A percentile compares a stretch with the other conserved stretches of the same genome.
phyloP scores from a whole-genome alignment of 805 yeast species.

The Monosporozyma unispora region DNA sequence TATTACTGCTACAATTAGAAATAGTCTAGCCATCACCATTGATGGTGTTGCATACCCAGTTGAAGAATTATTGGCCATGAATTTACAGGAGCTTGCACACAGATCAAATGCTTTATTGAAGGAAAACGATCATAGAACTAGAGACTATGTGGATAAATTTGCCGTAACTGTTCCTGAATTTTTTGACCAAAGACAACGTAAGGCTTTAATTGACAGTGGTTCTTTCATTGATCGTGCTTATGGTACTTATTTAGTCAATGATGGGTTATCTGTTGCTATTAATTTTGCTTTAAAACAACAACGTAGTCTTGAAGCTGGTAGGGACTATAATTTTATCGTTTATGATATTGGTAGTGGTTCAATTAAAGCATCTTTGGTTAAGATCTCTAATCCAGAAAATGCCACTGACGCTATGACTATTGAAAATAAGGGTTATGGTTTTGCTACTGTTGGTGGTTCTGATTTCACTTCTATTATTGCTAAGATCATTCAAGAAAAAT shows the following conservation, averaged over 20 bases:
- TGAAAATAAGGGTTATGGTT: slow-evolving; percentile 66
- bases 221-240: slow-evolving; percentile 49
- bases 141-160: slow-evolving; percentile 45
- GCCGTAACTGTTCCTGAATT: slow-evolving; percentile 74
- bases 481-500: slow-evolving; percentile 49
- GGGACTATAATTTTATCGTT: slow-evolving; percentile 53
- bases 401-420: slow-evolving; percentile 38
- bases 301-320: slow-evolving; percentile 17
- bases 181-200: slow-evolving; percentile 55
- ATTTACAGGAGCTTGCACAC: slow-evolving; percentile 49
- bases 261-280: slow-evolving; percentile 85
- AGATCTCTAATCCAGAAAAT: slow-evolving; percentile 40
- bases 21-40: slow-evolving; percentile 49
- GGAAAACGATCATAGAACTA: slow-evolving; percentile 42
- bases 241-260: slow-evolving; percentile 62
- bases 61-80: slow-evolving; percentile 85
- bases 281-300: slow-evolving; percentile 49
- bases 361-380: slow-evolving; percentile 74
- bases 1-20: slow-evolving; percentile 37
- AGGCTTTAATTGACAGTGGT: slow-evolving; percentile 64
- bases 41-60: slow-evolving; percentile 43
- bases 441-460: slow-evolving; percentile 72
- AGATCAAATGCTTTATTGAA: slow-evolving; percentile 59
- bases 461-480: slow-evolving; percentile 58
- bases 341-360: slow-evolving; percentile 94